phyloP scores from a whole-genome alignment of 495 filamentous ascomycete species.

The Xylaria nigripes region DNA sequence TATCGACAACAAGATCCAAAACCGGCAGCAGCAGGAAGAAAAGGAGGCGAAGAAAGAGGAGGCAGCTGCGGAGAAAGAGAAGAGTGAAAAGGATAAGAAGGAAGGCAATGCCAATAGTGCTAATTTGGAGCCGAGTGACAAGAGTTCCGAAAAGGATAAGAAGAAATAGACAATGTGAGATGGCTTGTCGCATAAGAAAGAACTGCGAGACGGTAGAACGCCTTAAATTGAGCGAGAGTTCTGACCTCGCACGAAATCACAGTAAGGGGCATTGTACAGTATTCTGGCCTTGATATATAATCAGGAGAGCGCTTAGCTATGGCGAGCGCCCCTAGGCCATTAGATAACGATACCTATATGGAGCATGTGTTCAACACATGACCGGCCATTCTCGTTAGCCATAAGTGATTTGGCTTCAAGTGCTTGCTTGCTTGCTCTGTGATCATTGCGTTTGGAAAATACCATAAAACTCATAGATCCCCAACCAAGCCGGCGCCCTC shows the following conservation, averaged over 20 bases:
- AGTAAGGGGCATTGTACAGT: constrained; percentile 18
- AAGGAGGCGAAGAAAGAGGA: constrained; percentile 78
- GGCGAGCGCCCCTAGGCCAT: neutral
- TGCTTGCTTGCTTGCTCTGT: neutral
- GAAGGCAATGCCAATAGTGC: constrained; percentile 48
- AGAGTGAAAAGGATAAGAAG: constrained; percentile 53
- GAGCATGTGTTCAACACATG: constrained; percentile 5
- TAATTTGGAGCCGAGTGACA: constrained; percentile 61
- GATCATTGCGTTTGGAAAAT: neutral
- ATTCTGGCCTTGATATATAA: constrained; percentile 9
- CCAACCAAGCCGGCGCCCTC: constrained; percentile 73
- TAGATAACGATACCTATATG: constrained; percentile 6
- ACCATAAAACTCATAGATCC: constrained; percentile 38
- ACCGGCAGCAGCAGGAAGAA: constrained; percentile 92
- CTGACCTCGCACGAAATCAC: neutral
- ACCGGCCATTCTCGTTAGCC: neutral
- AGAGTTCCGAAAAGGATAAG: constrained; percentile 57
- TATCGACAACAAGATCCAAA: constrained; percentile 99
- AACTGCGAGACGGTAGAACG: neutral
- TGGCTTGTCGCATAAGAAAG: constrained; percentile 4
- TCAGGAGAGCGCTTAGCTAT: neutral
- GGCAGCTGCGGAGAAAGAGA: constrained; percentile 35
- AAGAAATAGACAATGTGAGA: constrained; percentile 37
- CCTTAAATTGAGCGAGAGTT: constrained; percentile 5
- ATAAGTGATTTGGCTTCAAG: neutral